phyloP scores from a whole-genome alignment of 306 rosid genomes.

The Quercus gilva region DNA sequence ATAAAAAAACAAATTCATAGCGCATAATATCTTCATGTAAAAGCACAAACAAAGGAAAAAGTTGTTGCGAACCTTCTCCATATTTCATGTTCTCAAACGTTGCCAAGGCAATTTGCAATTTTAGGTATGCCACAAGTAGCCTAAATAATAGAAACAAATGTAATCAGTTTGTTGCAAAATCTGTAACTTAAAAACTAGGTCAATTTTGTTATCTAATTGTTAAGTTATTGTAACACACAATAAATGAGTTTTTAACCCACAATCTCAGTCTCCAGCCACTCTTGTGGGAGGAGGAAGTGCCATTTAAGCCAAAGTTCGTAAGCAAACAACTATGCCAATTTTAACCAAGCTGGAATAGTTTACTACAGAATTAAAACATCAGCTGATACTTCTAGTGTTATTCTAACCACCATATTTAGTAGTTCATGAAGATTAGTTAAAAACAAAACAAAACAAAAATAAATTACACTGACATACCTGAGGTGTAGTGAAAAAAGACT shows the following conservation, averaged over 20 bases:
- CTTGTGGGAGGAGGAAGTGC: too few species aligned
- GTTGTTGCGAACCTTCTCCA: slow-evolving; percentile 73
- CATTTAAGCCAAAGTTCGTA: too few species aligned
- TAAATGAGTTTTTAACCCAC: too few species aligned
- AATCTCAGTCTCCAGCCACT: too few species aligned
- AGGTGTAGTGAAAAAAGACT: too few species aligned
- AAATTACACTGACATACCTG: too few species aligned
- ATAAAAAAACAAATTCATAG: too few species aligned
- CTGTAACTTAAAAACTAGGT: slow-evolving; percentile 1
- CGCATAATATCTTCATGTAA: slow-evolving; percentile 1
- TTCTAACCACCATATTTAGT: background rate
- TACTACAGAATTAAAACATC: background rate
- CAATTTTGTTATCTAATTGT: too few species aligned
- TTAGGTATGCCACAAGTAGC: slow-evolving; percentile 97
- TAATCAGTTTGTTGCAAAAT: slow-evolving; percentile 31
- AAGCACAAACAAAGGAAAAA: slow-evolving; percentile 18
- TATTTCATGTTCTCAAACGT: slow-evolving; percentile 97
- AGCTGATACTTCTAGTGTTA: background rate
- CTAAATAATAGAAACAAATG: slow-evolving; percentile 39
- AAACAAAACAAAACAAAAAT: too few species aligned
- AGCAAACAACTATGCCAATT: slow-evolving; percentile 12
- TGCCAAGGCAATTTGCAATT: slow-evolving; percentile 80
- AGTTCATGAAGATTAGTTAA: background rate
- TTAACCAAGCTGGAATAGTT: slow-evolving; percentile 15
- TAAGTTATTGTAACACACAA: too few species aligned